Conservation (phyloP, 257 asterid species). For the Orobanche coerulescens region DNA sequence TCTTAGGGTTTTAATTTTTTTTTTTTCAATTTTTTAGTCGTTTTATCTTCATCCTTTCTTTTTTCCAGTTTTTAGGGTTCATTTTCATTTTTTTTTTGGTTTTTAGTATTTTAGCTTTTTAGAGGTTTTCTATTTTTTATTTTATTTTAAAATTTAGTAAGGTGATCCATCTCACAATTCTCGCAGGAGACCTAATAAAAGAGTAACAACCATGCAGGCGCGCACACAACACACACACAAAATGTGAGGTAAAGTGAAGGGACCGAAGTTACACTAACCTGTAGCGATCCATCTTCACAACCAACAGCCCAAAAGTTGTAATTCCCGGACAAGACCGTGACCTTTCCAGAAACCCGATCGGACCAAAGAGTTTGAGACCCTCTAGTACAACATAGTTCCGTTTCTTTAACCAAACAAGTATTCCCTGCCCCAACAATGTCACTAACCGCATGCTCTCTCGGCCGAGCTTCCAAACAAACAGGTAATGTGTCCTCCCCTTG, state of each 20-base stretch:
- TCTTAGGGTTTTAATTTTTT: no score
- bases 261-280: constrained; percentile 42
- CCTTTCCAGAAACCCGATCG: constrained; percentile 80
- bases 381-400: constrained; percentile 62
- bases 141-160: no score
- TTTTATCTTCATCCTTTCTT: no score
- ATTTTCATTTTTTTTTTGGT: no score
- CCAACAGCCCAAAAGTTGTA: constrained; percentile 97
- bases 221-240: no score
- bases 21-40: no score
- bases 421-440: constrained; percentile 62
- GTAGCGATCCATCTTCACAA: constrained; percentile 93
- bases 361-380: constrained; percentile 78
- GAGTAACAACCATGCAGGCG: no score
- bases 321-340: constrained; percentile 92
- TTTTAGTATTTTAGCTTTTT: no score
- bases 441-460: constrained; percentile 69
- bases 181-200: no score
- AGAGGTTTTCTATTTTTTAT: no score
- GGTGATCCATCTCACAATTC: no score
- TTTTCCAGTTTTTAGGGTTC: no score
- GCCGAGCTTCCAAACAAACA: constrained; percentile 81
- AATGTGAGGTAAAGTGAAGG: neutral
- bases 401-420: constrained; percentile 56
- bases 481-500: constrained; percentile 60